phyloP scores from a whole-genome alignment of 495 filamentous ascomycete species.

The Neurospora tetrasperma region DNA sequence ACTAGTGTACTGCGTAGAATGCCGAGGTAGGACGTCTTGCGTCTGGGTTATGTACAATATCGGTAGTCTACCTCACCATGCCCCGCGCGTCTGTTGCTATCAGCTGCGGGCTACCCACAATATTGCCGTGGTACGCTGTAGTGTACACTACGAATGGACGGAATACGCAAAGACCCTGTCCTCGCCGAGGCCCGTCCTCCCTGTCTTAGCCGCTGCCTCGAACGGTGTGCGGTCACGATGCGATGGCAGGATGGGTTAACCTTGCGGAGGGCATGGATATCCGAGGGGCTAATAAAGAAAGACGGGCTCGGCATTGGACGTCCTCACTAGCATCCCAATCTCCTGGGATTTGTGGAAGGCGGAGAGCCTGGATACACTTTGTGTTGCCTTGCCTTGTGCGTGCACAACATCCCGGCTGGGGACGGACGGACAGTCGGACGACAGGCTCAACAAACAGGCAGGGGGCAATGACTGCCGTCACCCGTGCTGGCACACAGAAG shows the following conservation, averaged over 20 bases:
- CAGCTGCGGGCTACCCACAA: neutral
- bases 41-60: neutral
- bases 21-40: neutral
- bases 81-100: constrained; percentile 1
- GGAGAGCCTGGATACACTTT: neutral
- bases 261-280: constrained; percentile 16
- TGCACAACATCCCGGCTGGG: neutral
- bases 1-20: neutral
- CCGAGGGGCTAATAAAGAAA: constrained; percentile 16
- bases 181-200: neutral
- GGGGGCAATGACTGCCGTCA: constrained; percentile 1
- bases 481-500: neutral
- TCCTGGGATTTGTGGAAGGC: constrained; percentile 21
- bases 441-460: neutral
- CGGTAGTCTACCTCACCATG: neutral
- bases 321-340: constrained; percentile 27
- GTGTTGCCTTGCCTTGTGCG: neutral
- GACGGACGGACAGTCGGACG: constrained; percentile 5
- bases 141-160: neutral
- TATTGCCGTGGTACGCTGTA: neutral
- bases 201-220: neutral
- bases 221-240: neutral
- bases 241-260: neutral
- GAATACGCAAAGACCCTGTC: neutral
- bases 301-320: constrained; percentile 22